Percentiles rank a stretch among this genome's conserved stretches.
phyloP scores from a whole-genome alignment of 1,284 basidiomycete species.

The Ustilago curta region DNA sequence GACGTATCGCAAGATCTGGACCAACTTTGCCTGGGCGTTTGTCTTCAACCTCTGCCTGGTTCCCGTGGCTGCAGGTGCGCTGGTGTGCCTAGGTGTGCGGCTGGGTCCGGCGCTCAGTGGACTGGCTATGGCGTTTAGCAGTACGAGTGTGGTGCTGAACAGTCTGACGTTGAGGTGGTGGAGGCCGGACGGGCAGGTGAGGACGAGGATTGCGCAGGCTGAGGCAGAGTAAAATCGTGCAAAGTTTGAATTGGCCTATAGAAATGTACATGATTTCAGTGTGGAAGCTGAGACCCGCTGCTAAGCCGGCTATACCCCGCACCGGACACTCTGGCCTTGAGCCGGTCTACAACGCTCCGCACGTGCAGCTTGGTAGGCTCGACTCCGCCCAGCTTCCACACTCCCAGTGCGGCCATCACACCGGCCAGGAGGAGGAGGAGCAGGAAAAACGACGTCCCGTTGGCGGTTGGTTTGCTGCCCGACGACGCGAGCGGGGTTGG shows the following conservation, averaged over 20 bases:
- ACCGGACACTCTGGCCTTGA: not conserved
- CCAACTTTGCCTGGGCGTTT: conserved; percentile 51
- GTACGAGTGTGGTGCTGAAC: conserved; percentile 42
- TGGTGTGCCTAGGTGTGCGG: conserved; percentile 16
- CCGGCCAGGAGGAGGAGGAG: conserved; percentile 32
- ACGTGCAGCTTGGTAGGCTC: conserved; percentile 34
- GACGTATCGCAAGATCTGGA: conserved; percentile 36
- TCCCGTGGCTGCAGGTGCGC: conserved; percentile 42
- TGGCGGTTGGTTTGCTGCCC: conserved; percentile 2
- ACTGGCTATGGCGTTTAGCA: conserved; percentile 53
- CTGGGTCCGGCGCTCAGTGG: conserved; percentile 41
- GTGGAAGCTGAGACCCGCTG: conserved; percentile 8
- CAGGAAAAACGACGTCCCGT: conserved; percentile 32
- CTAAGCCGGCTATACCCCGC: conserved; percentile 16
- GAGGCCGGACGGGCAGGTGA: conserved; percentile 22
- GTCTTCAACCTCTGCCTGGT: conserved; percentile 45
- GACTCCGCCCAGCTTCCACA: conserved; percentile 38
- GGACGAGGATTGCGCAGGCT: conserved; percentile 11
- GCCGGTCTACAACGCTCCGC: not conserved
- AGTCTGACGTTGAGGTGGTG: conserved; percentile 40
- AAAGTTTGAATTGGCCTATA: too few relatives aligned
- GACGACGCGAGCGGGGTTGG: conserved; percentile 10
- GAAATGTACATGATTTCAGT: conserved; percentile 8
- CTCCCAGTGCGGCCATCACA: conserved; percentile 10
- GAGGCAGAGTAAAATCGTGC: too few relatives aligned